These are phyloP conservation scores for Erucastrum elatum DNA, from an alignment of 345 rosid species.

Conservation along the genomic window DNA sequence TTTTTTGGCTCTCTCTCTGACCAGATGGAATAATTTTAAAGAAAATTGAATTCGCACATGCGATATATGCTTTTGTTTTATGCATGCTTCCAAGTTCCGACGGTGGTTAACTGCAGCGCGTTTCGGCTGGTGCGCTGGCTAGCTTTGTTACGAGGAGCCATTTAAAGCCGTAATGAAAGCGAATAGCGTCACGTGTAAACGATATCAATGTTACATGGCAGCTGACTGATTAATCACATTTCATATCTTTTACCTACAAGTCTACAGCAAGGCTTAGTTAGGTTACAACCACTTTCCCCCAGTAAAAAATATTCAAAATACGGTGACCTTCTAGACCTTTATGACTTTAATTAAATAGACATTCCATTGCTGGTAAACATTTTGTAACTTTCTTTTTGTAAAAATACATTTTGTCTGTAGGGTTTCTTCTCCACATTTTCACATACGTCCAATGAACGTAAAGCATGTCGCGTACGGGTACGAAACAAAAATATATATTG, in stretches of 20 bases:
- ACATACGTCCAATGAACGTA: not conserved
- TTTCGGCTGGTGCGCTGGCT: not conserved
- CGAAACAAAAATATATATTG: not conserved
- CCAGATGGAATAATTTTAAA: not conserved
- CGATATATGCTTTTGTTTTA: not conserved
- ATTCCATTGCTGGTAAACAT: constrained; percentile 23
- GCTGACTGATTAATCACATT: not conserved
- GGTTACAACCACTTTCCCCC: not conserved
- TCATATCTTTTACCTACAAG: not conserved
- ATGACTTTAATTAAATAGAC: not conserved
- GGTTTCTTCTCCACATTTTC: not conserved
- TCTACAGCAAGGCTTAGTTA: constrained; percentile 1
- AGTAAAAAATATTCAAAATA: not conserved
- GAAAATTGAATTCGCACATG: not conserved
- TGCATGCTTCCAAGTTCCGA: constrained; percentile 14
- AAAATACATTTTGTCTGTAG: not conserved
- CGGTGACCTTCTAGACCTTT: not conserved
- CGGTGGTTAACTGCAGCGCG: constrained; percentile 28
- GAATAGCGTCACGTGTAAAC: constrained; percentile 17
- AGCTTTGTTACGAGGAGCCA: constrained; percentile 17
- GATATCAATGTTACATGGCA: not conserved
- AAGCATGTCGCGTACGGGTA: not conserved
- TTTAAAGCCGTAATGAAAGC: not conserved
- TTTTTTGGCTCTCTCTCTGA: too few relatives aligned
- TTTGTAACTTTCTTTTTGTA: not conserved